A percentile compares a stretch with the other conserved stretches of the same genome.
These are phyloP conservation scores for Lactuca sativa DNA, from an alignment of 129 eudicot species.

Conservation along the genomic window DNA sequence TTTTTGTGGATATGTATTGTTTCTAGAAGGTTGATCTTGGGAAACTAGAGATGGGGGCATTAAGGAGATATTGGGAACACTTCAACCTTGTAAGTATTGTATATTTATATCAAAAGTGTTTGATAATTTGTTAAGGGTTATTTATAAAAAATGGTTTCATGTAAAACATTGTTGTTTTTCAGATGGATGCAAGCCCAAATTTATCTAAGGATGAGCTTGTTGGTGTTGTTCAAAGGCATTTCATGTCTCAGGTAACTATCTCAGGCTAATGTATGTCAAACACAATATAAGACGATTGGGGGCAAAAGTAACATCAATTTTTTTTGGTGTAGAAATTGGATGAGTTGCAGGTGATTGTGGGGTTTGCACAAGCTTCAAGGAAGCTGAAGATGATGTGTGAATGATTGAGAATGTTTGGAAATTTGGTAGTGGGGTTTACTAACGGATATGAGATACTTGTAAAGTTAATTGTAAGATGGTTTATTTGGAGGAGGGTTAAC, in stretches of 20 bases:
- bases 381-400: slow-evolving; percentile 55
- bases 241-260: slow-evolving; percentile 57
- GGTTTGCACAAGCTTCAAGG: slow-evolving; percentile 63
- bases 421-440: slow-evolving; percentile 30
- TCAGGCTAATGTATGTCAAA: background rate
- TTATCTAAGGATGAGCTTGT: slow-evolving; percentile 65
- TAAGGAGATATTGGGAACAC: slow-evolving; percentile 61
- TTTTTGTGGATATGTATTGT: slow-evolving; percentile 4
- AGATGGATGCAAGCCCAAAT: slow-evolving; percentile 60
- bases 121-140: background rate
- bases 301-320: background rate
- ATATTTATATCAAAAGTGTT: background rate
- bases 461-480: slow-evolving; percentile 4
- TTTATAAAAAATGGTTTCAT: background rate
- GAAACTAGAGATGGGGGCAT: slow-evolving; percentile 71
- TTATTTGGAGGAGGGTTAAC: background rate
- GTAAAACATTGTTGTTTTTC: background rate
- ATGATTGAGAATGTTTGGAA: slow-evolving; percentile 28
- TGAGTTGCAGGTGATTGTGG: slow-evolving; percentile 62
- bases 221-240: slow-evolving; percentile 69
- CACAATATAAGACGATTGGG: background rate
- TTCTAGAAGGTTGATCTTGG: slow-evolving; percentile 58
- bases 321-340: slow-evolving; percentile 57
- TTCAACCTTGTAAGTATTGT: slow-evolving; percentile 71
- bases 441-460: slow-evolving; percentile 30